Evolutionary conservation across 345 rosid genomes (phyloP), one percentile per base, ranked within the genome.

Genomic region (Eucalyptus sp.): DNA sequence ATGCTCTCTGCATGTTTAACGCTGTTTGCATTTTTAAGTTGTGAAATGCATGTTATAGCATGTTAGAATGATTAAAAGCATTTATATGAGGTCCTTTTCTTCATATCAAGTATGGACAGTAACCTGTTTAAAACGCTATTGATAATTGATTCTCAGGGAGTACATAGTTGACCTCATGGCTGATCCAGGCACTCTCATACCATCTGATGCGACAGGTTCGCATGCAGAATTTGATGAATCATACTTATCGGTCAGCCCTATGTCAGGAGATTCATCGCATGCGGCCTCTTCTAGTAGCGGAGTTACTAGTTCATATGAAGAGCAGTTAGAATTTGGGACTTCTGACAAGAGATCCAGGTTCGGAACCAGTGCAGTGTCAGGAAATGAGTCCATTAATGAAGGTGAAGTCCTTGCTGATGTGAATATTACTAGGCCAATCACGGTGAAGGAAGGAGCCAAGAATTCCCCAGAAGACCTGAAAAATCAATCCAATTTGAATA

Each of bases 161-260:
- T 96, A 96, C 94, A 97, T 97, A 84, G 95, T 97, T 90, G 99
- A 97, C 90, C 95, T 97, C 80, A 97, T 96, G 97, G 99, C 99
- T 88, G 99, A 94, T 94, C 99, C 99, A 49, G 99, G 99, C 86
- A 94, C 97, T 66, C 99, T 97, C 91, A 96, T 97, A 93, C 99
- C 99, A 86, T 92, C 99, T 90, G 99, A 97, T 92, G 93, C 92
- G 29, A 96, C 94, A 86, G 96, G 95, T 87, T 94, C 94, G 90
- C 96, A 93, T 89, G 89, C 93, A 90, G 98, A 93, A 90, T 94
- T 90, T 60, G 97, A 93, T 87, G 97, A 96, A 64, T 87, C 95
- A 86, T 92, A 93, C 90, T 94, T 90, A 90, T 94, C 97, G 64
- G 93, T 95, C 86, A 94, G 96, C 92, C 96, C 97, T 90, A 88